Evolutionary conservation across 2,329 filamentous ascomycete genomes (phyloP), one percentile per base, ranked within the genome.

Genomic region (Neofusicoccum sp.): DNA sequence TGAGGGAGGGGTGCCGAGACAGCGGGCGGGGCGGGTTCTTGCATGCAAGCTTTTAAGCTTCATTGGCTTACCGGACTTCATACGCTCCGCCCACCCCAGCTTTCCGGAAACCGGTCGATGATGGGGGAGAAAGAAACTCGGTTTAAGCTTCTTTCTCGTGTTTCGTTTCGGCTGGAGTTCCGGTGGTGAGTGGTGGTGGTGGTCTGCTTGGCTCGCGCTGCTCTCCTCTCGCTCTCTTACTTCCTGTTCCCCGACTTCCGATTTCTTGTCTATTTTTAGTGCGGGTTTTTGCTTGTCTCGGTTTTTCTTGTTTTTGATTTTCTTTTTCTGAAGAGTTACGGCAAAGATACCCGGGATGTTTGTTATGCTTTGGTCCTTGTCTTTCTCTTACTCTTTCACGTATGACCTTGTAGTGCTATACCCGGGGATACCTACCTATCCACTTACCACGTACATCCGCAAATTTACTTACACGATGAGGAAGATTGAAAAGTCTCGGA

Each of bases 321-420:
- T 37, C 48, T 31, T 22, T 37, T 28, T 52, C 33, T 36, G n/a
- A 16, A 58, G 54, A 58, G 54, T 58, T 45, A 58, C 54, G 54
- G 54, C 54, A 45, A 58, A 58, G 54, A 58, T 58, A 60, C 43
- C 43, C 45, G 43, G 56, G 56, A 49, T 22, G 56, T 59, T 48
- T 34, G 8, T 49, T 14, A 6, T 41, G 37, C 14, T 28, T 31
- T 60, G 39, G 39, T 44, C 31, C 44, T 37, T 31, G 8, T 28
- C 31, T 22, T 36, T 36, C 11, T 7, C 41, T 11, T 3, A 31
- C 39, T n/a, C 6, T 39, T n/a, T 12, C 28, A 60, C 16, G 44
- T 37, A 48, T 34, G 43, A 60, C n/a, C 14, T 59, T 56, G 43
- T 56, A 56, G 52, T 56, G 44, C 34, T 56, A 56, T 56, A 56